Conservation (phyloP, 345 rosid genomes). For the Sonneratia caseolaris region DNA sequence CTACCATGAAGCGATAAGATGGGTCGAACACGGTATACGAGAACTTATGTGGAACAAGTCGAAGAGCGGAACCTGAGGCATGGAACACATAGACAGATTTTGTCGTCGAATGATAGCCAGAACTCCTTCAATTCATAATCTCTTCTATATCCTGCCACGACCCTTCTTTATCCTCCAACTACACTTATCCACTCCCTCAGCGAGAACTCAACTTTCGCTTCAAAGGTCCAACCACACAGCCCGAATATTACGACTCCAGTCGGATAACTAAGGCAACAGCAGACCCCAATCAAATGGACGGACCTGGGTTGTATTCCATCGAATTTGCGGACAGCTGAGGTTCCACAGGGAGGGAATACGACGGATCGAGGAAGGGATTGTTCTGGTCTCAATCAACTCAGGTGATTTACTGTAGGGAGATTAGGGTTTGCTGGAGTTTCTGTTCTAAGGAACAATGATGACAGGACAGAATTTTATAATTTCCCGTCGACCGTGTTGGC, state of each 20-base stretch:
- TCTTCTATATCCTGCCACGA: neutral
- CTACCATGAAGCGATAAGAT: neutral
- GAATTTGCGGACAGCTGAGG: neutral
- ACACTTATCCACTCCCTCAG: neutral
- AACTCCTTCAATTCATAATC: neutral
- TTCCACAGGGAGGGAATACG: neutral
- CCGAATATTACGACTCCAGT: neutral
- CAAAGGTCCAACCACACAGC: neutral
- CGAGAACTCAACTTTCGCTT: neutral
- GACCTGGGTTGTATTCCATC: neutral
- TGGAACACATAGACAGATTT: neutral
- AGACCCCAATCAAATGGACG: neutral
- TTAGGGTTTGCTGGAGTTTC: slow-evolving; percentile 4
- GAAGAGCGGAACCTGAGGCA: slow-evolving; percentile 2
- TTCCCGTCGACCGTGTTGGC: neutral
- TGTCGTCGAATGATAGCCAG: neutral
- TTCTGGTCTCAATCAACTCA: neutral
- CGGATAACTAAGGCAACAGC: neutral
- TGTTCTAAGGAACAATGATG: neutral
- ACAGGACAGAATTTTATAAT: neutral
- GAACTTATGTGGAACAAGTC: neutral
- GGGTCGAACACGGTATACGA: neutral
- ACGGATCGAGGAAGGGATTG: neutral
- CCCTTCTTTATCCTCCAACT: neutral
- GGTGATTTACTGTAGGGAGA: neutral